Percentiles rank a stretch among this genome's conserved stretches.
phyloP scores from a whole-genome alignment of 2,329 filamentous ascomycete genomes.

The Leptographium galeiforme region DNA sequence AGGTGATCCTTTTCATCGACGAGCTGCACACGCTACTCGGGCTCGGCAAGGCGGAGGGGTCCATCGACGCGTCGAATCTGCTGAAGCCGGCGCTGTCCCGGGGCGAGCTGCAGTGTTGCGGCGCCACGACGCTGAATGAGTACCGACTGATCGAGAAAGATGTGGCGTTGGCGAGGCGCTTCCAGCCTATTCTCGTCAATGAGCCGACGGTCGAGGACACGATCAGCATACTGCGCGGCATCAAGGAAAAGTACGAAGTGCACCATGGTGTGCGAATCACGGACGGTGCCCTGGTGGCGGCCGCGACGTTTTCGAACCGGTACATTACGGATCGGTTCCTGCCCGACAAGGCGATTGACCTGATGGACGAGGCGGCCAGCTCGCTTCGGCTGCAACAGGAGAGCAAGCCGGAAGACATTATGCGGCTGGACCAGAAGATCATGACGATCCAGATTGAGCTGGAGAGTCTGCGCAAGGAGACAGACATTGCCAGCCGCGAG shows the following conservation, averaged over 20 bases:
- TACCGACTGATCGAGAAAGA: conserved; percentile 94
- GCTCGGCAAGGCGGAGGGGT: conserved; percentile 87
- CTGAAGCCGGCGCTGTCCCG: conserved; percentile 87
- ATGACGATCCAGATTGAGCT: conserved; percentile 97
- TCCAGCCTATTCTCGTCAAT: conserved; percentile 88
- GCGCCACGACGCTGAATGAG: conserved; percentile 84
- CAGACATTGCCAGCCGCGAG: conserved; percentile 77
- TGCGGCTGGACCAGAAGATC: conserved; percentile 82
- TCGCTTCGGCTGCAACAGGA: conserved; percentile 87
- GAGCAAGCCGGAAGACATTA: conserved; percentile 90
- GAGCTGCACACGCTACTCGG: conserved; percentile 86
- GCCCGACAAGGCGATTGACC: conserved; percentile 91
- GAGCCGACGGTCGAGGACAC: conserved; percentile 87
- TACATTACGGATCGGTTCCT: conserved; percentile 95
- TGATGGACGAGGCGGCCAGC: conserved; percentile 91
- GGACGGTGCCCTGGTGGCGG: conserved; percentile 80
- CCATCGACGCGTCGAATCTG: conserved; percentile 90
- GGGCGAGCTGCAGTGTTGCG: conserved; percentile 88
- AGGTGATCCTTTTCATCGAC: conserved; percentile 89
- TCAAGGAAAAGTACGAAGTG: conserved; percentile 95
- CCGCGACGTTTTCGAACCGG: conserved; percentile 82
- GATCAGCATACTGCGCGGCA: conserved; percentile 86
- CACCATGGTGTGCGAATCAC: conserved; percentile 94
- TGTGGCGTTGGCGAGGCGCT: conserved; percentile 78
- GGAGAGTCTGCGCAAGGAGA: conserved; percentile 88